These are phyloP conservation scores for Diplodia seriata DNA, from an alignment of 2,329 filamentous ascomycete species.

Conservation along the genomic window DNA sequence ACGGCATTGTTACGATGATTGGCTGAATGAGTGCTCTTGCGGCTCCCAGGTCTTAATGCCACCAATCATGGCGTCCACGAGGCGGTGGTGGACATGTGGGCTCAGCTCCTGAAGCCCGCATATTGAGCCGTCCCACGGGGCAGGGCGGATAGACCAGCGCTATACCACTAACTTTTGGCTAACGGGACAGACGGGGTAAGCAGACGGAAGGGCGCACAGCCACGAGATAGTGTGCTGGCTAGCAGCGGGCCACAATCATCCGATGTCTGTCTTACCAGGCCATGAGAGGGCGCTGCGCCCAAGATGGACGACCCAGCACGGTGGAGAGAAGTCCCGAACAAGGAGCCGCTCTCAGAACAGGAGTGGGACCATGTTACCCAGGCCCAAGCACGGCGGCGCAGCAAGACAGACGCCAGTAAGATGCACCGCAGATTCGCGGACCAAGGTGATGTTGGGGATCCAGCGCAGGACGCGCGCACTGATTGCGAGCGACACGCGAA, in stretches of 20 bases:
- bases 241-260: conserved; percentile 14
- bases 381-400: conserved; percentile 7
- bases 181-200: neutral
- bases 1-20: neutral
- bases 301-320: neutral
- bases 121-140: neutral
- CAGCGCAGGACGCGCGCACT: conserved; percentile 14
- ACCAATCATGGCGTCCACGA: neutral
- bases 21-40: neutral
- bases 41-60: neutral
- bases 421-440: neutral
- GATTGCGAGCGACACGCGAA: conserved; percentile 17
- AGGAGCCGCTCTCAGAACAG: neutral
- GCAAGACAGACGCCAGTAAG: conserved; percentile 2
- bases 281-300: conserved; percentile 5
- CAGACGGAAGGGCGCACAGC: conserved; percentile 12
- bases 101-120: neutral
- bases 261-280: conserved; percentile 11
- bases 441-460: neutral
- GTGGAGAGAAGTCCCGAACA: conserved; percentile 20
- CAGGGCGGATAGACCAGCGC: conserved; percentile 10
- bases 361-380: conserved; percentile 10
- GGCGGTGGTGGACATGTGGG: neutral
- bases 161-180: neutral
- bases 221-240: conserved; percentile 13